Base-by-base conservation (phyloP, 805 yeast species). In the Cyberlindnera samutprakarnensis region DNA sequence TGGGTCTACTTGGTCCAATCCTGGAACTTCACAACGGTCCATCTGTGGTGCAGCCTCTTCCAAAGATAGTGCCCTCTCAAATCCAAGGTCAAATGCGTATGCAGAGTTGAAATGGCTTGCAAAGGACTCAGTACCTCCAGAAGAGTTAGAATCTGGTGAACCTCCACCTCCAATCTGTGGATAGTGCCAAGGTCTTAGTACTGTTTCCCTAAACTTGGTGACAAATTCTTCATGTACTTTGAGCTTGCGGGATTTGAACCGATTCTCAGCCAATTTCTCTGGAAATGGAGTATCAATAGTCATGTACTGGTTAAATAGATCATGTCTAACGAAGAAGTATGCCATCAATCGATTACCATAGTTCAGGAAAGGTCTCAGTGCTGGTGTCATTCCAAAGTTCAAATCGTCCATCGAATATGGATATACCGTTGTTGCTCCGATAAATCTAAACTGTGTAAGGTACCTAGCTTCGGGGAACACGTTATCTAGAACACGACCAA, bases 381-480 rank as follows among this genome's bases (percentile, higher is more conserved):
- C 43, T 1, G 31, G 26, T 2, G 43, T 25, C 2, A 46, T 17
- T 2, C 29, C 37, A 4, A 18, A 20, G 10, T 24, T 20, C 1
- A 47, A 10, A 12, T 37, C 43, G 0, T 34, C 31, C 2, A 11
- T 21, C 3, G 42, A 35, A 27, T 28, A 47, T 5, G 55, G 53
- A 21, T 43, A 47, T 7, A 41, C 6, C 2, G 34, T 24, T 8
- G 49, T 33, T 18, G 53, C 49, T 1, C 55, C 55, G 38, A 47
- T 43, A 35, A 47, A 50, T 28, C 53, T 35, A 19, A 28, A 39
- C 9, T 31, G 36, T 0, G 41, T 30, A 4, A 49, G 14, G 25
- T 39, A 50, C 30, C 51, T 35, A 0, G 39, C 12, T 22, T 42
- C 50, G 8, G 55, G 55, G 29, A 49, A 44, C 5, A 46, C 23